A percentile compares a stretch with the other conserved stretches of the same genome.
These are phyloP conservation scores for Eucalyptus pauciflora DNA, from an alignment of 345 rosid species.

Conservation along the genomic window DNA sequence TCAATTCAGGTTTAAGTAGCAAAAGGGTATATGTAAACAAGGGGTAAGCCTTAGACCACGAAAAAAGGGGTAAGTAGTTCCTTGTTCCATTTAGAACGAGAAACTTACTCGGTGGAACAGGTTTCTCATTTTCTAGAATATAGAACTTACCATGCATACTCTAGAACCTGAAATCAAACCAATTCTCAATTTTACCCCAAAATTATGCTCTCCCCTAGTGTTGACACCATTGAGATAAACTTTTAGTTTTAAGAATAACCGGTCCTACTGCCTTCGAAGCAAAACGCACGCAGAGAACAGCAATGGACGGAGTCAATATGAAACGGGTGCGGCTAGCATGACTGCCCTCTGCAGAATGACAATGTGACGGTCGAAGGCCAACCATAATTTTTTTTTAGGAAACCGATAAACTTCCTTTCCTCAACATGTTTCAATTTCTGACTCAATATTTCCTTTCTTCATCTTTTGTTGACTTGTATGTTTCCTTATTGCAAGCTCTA, in stretches of 20 bases:
- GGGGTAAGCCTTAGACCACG: neutral
- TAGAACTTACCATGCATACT: too few species aligned
- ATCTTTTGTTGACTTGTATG: neutral
- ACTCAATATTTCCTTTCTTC: neutral
- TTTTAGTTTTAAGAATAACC: conserved; percentile 57
- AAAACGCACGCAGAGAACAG: conserved; percentile 64
- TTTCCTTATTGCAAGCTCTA: neutral
- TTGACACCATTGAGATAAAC: conserved; percentile 94
- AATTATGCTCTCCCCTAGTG: conserved; percentile 19
- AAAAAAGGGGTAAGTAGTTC: neutral
- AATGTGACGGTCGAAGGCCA: neutral
- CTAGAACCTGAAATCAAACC: neutral
- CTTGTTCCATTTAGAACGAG: neutral
- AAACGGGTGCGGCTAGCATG: conserved; percentile 28
- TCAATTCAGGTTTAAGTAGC: neutral
- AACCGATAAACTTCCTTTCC: neutral
- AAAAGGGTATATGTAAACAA: too few species aligned
- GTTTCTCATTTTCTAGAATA: neutral
- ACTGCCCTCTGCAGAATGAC: too few species aligned
- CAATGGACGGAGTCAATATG: conserved; percentile 42
- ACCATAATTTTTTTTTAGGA: neutral
- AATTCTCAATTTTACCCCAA: neutral
- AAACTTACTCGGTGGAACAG: rapidly evolving
- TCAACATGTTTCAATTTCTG: neutral
- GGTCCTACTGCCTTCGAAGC: conserved; percentile 92